phyloP scores from a whole-genome alignment of 305 asterid species.

The Fraxinus baroniana region DNA sequence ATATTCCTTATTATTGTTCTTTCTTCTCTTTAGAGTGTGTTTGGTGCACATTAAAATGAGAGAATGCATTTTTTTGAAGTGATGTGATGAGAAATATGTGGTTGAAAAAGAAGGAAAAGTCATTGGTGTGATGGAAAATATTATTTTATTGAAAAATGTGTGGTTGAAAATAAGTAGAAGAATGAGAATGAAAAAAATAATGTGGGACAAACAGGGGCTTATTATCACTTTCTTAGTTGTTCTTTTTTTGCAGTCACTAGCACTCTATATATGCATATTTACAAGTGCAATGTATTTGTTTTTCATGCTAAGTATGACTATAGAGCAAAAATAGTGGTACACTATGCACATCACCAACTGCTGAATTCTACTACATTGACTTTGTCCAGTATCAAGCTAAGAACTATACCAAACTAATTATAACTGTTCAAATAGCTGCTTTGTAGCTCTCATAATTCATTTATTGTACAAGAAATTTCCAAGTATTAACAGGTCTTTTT shows the following conservation, averaged over 20 bases:
- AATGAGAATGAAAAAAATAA: too few species aligned
- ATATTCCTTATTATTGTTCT: too few species aligned
- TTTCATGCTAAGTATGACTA: neutral
- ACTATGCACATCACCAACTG: neutral
- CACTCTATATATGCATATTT: neutral
- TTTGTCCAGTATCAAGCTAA: neutral
- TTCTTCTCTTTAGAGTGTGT: neutral
- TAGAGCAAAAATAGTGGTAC: neutral
- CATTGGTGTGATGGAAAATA: too few species aligned
- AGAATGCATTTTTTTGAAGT: too few species aligned
- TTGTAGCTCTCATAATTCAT: neutral
- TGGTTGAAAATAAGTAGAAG: too few species aligned
- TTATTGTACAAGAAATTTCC: neutral
- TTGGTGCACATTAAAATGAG: too few species aligned
- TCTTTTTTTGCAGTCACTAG: neutral
- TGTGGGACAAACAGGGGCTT: neutral
- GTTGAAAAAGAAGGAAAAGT: too few species aligned
- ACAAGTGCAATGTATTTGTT: neutral
- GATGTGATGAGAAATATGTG: too few species aligned
- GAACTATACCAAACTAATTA: neutral
- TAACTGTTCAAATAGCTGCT: neutral
- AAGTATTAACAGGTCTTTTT: neutral
- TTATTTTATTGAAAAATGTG: too few species aligned
- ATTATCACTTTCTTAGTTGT: conserved; percentile 1
- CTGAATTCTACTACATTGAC: neutral